phyloP scores from a whole-genome alignment of 441 rosid species.

The Mallotus japonicus region DNA sequence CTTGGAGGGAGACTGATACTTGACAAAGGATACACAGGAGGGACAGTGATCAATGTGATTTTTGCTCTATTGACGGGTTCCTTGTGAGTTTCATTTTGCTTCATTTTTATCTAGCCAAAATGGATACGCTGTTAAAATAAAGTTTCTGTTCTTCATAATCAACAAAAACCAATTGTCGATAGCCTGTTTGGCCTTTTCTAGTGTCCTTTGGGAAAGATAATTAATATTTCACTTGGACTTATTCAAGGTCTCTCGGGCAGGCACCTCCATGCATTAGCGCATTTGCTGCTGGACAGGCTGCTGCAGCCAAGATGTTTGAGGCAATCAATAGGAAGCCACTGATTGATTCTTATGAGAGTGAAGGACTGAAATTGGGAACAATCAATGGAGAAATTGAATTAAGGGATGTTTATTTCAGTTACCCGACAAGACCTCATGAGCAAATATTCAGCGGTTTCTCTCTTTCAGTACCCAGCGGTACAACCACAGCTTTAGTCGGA shows the following conservation, averaged over 20 bases:
- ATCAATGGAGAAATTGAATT: slow-evolving; percentile 53
- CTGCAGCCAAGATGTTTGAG: slow-evolving; percentile 71
- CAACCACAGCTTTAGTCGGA: slow-evolving; percentile 63
- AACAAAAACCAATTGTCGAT: too few species aligned
- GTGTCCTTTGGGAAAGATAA: neutral
- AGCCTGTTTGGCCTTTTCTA: neutral
- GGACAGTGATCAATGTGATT: slow-evolving; percentile 53
- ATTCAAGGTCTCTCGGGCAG: slow-evolving; percentile 61
- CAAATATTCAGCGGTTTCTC: slow-evolving; percentile 57
- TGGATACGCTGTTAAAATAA: neutral
- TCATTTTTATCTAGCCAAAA: neutral
- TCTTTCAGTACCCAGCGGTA: slow-evolving; percentile 48
- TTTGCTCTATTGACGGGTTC: slow-evolving; percentile 68
- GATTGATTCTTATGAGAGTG: slow-evolving; percentile 54
- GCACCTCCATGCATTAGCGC: slow-evolving; percentile 62
- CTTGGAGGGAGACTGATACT: slow-evolving; percentile 61
- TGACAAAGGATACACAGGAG: slow-evolving; percentile 59
- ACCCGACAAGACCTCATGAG: slow-evolving; percentile 60
- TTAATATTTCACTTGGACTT: slow-evolving; percentile 3
- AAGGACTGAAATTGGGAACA: slow-evolving; percentile 41
- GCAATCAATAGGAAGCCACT: slow-evolving; percentile 56
- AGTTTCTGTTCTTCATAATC: too few species aligned
- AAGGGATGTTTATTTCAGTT: slow-evolving; percentile 48
- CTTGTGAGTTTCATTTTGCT: slow-evolving; percentile 37
- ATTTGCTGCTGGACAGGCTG: slow-evolving; percentile 72